phyloP scores from a whole-genome alignment of 2,329 filamentous ascomycete species.

The Trichoderma sp. region DNA sequence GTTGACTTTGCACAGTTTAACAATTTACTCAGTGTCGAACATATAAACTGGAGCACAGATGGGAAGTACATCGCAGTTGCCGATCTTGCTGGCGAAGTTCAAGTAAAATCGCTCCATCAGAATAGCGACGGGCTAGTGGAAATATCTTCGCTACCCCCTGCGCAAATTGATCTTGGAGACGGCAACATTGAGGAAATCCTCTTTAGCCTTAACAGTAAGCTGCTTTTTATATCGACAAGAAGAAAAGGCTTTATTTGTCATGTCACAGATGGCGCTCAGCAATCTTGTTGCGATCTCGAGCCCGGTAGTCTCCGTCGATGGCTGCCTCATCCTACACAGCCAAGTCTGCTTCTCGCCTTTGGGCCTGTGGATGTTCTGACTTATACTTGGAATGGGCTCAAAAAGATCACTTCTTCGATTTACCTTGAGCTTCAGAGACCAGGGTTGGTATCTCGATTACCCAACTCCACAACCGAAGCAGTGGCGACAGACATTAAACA shows the following conservation, averaged over 20 bases:
- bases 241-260: not conserved
- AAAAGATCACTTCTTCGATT: not conserved
- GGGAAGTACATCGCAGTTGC: not conserved
- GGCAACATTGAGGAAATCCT: not conserved
- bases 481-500: not conserved
- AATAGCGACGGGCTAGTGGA: not conserved
- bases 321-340: not conserved
- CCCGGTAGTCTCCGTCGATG: not conserved
- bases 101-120: not conserved
- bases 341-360: not conserved
- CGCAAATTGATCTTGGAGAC: not conserved
- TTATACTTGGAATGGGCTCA: not conserved
- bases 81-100: not conserved
- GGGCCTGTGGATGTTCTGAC: not conserved
- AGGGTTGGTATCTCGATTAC: not conserved
- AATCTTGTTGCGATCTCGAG: not conserved
- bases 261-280: not conserved
- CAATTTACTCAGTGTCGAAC: not conserved
- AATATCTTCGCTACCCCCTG: not conserved
- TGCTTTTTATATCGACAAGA: not conserved
- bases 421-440: not conserved
- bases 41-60: not conserved
- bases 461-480: not conserved
- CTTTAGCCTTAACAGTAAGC: not conserved
- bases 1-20: not conserved